Percentiles rank a stretch among this genome's conserved stretches.
phyloP scores from a whole-genome alignment of 2,329 filamentous ascomycete species.

The Xylariales sp. region DNA sequence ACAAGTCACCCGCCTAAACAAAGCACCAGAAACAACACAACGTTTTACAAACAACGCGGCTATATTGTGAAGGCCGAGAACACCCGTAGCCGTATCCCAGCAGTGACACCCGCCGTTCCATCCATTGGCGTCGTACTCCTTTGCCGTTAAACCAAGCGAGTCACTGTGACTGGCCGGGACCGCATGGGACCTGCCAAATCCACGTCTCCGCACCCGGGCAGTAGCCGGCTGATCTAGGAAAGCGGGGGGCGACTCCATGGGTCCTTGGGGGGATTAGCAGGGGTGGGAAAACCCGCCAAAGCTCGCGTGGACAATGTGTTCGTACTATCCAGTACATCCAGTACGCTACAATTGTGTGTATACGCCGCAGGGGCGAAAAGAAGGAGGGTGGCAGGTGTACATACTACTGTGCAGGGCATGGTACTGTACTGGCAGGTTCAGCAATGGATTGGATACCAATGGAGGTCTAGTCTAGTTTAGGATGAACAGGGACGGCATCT shows the following conservation, averaged over 20 bases:
- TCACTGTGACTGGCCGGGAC: slow-evolving; percentile 25
- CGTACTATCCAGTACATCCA: too few relatives aligned
- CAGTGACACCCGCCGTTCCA: slow-evolving; percentile 25
- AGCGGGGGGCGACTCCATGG: slow-evolving; percentile 23
- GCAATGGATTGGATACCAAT: slow-evolving; percentile 2
- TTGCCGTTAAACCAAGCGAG: slow-evolving; percentile 9
- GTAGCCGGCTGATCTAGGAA: slow-evolving; percentile 36
- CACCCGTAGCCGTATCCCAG: slow-evolving; percentile 23
- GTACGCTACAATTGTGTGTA: neutral
- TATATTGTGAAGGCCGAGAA: slow-evolving; percentile 34
- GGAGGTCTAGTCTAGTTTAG: neutral
- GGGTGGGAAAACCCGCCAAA: slow-evolving; percentile 3
- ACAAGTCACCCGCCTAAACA: slow-evolving; percentile 27
- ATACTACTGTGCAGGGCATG: too few relatives aligned
- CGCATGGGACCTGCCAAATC: slow-evolving; percentile 31
- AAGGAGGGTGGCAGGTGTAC: neutral
- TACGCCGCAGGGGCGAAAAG: neutral
- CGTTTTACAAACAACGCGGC: slow-evolving; percentile 25
- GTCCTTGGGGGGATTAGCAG: slow-evolving; percentile 10
- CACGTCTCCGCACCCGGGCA: slow-evolving; percentile 27
- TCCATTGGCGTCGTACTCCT: slow-evolving; percentile 13
- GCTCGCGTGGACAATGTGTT: slow-evolving; percentile 11
- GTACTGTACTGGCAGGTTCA: neutral
- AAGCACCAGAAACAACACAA: slow-evolving; percentile 3
- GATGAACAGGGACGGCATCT: slow-evolving; percentile 21